Evolutionary conservation across 345 rosid genomes (phyloP).

Genomic region (Schrenkiella parvula): DNA sequence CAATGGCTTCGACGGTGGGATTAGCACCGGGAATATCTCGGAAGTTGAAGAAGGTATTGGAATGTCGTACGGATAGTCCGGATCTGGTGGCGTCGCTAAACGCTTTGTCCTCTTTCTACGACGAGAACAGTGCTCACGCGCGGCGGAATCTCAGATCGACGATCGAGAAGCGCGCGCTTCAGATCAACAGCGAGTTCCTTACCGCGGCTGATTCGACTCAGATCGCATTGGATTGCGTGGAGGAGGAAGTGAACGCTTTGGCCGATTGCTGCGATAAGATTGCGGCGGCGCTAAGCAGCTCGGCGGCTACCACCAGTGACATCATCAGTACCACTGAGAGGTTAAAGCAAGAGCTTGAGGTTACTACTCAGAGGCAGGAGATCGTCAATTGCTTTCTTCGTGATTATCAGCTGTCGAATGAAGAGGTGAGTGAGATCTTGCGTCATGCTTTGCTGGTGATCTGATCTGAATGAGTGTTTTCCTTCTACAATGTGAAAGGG

Average conservation of each 20-base stretch:
- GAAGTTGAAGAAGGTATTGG: constrained; percentile 90
- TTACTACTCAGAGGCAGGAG: constrained; percentile 89
- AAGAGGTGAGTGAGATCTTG: constrained; percentile 65
- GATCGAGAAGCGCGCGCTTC: constrained; percentile 90
- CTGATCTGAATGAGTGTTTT: neutral
- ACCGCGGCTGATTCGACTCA: constrained; percentile 72
- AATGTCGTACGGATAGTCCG: constrained; percentile 81
- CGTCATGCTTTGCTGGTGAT: neutral
- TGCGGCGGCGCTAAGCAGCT: constrained; percentile 75
- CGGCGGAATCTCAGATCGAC: constrained; percentile 98
- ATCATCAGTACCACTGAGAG: constrained; percentile 91
- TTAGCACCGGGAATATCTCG: constrained; percentile 95
- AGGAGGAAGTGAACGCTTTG: constrained; percentile 82
- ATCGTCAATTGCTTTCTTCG: constrained; percentile 90
- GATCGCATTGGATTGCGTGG: constrained; percentile 86
- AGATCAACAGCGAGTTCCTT: constrained; percentile 76
- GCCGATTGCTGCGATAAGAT: constrained; percentile 97
- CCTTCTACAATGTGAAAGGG: neutral
- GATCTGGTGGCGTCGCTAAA: constrained; percentile 78
- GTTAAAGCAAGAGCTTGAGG: constrained; percentile 84
- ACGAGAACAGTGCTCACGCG: constrained; percentile 76
- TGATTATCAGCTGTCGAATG: constrained; percentile 87
- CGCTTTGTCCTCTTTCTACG: constrained; percentile 80
- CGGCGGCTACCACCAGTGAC: constrained; percentile 84
- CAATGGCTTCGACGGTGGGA: constrained; percentile 44